These are phyloP conservation scores for Botryosphaeria dothidea DNA, from an alignment of 2,329 filamentous ascomycete species.

Conservation along the genomic window DNA sequence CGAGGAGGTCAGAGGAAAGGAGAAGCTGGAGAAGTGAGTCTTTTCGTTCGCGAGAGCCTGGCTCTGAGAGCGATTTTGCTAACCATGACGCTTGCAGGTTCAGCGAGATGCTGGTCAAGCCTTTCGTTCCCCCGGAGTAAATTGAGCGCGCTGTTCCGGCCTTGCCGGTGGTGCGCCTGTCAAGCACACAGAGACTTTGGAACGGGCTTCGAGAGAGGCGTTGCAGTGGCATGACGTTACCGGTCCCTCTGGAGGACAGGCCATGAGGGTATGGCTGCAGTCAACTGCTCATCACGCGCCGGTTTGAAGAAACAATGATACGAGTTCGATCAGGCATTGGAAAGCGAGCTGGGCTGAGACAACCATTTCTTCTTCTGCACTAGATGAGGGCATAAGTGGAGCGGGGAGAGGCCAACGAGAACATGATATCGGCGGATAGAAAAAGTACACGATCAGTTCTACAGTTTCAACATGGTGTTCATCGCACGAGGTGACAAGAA, in stretches of 20 bases:
- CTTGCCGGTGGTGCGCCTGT: too few relatives aligned
- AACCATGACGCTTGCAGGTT: conserved; percentile 50
- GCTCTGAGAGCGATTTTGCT: conserved; percentile 21
- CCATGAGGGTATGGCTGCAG: too few relatives aligned
- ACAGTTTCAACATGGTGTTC: neutral
- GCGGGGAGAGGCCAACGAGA: neutral
- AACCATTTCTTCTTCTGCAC: neutral
- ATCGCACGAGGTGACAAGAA: neutral
- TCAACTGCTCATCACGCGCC: too few relatives aligned
- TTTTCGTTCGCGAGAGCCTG: neutral
- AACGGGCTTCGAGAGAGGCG: too few relatives aligned
- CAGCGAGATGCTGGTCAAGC: conserved; percentile 78
- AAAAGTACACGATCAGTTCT: too few relatives aligned
- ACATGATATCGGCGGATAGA: neutral
- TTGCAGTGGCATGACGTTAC: too few relatives aligned
- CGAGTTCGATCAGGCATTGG: neutral
- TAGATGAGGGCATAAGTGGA: neutral
- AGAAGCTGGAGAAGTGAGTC: conserved; percentile 74
- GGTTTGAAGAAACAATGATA: neutral
- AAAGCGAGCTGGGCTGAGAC: neutral
- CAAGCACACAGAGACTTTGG: too few relatives aligned
- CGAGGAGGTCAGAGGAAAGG: conserved; percentile 94
- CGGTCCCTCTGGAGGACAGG: too few relatives aligned
- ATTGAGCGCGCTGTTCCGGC: neutral
- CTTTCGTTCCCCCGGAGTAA: conserved; percentile 66